Evolutionary conservation across 257 asterid genomes (phyloP).

Genomic region (Orobanche coerulescens): DNA sequence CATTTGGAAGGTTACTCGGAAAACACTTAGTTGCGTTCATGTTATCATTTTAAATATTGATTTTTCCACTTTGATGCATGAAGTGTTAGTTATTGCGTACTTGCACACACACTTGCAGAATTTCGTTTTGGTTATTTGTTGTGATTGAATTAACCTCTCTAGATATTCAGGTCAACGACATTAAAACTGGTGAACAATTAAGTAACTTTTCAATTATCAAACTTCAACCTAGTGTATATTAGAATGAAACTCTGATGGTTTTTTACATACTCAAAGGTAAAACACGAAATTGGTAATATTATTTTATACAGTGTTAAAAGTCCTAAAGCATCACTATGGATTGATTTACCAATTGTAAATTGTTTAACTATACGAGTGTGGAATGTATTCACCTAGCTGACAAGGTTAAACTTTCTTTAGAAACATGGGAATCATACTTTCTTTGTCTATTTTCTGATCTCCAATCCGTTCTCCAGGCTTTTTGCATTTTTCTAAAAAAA

Average conservation of each 20-base stretch:
- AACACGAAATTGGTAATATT: neutral
- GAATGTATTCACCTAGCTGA: neutral
- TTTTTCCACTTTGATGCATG: slow-evolving; percentile 3
- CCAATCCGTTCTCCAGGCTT: neutral
- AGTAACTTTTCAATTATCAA: neutral
- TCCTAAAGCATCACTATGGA: neutral
- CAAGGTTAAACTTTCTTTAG: neutral
- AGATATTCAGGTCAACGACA: too few species aligned
- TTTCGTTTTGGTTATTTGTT: too few species aligned
- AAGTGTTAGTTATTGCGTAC: too few species aligned
- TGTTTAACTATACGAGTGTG: neutral
- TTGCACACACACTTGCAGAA: too few species aligned
- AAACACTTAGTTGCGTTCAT: slow-evolving; percentile 19
- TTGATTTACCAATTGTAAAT: neutral
- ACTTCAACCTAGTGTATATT: neutral
- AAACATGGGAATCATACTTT: neutral
- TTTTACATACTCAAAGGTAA: slow-evolving; percentile 4
- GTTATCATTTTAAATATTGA: slow-evolving; percentile 5
- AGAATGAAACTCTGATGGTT: slow-evolving; percentile 1
- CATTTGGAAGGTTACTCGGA: slow-evolving; percentile 77
- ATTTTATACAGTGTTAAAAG: neutral
- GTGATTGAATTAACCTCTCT: too few species aligned
- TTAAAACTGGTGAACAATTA: neutral
- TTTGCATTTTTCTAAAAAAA: neutral
- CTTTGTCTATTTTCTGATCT: neutral